Evolutionary conservation across 1,284 basidiomycete genomes (phyloP).

Genomic region (Ceratobasidium sp.): DNA sequence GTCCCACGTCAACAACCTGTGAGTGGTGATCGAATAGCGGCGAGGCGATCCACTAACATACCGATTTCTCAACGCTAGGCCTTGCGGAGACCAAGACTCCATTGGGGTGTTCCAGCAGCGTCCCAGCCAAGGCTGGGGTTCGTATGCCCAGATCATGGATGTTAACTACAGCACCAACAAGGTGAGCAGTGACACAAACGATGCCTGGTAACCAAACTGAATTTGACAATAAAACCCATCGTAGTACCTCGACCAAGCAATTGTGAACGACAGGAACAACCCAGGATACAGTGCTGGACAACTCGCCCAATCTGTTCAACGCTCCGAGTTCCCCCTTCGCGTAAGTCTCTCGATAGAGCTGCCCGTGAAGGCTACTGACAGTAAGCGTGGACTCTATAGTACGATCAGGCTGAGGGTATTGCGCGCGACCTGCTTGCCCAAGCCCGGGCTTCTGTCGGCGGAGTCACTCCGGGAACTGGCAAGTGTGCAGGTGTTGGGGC

Average conservation of each 20-base stretch:
- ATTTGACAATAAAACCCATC: background rate
- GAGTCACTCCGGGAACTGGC: conserved; percentile 14
- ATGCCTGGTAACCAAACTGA: background rate
- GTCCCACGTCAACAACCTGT: background rate
- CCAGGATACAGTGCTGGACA: background rate
- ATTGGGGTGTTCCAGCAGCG: conserved; percentile 24
- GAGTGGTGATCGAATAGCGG: background rate
- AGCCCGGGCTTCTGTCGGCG: conserved; percentile 11
- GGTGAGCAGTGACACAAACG: background rate
- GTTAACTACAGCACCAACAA: conserved; percentile 11
- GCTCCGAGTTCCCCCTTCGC: background rate
- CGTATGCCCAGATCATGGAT: background rate
- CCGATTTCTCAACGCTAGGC: background rate
- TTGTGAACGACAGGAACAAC: background rate
- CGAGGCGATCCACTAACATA: background rate
- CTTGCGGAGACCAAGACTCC: conserved; percentile 22
- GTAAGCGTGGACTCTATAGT: background rate
- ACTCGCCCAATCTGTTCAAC: conserved; percentile 14
- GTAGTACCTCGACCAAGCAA: conserved; percentile 6
- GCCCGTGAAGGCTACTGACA: too few relatives aligned
- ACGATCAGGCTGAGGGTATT: conserved; percentile 14
- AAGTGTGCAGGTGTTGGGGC: conserved; percentile 33
- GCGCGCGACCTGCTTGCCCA: conserved; percentile 10
- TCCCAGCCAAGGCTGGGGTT: background rate
- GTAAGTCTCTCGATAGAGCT: background rate